Conservation (phyloP, 139 green algal species). For the Edaphochlamys debaryana region DNA sequence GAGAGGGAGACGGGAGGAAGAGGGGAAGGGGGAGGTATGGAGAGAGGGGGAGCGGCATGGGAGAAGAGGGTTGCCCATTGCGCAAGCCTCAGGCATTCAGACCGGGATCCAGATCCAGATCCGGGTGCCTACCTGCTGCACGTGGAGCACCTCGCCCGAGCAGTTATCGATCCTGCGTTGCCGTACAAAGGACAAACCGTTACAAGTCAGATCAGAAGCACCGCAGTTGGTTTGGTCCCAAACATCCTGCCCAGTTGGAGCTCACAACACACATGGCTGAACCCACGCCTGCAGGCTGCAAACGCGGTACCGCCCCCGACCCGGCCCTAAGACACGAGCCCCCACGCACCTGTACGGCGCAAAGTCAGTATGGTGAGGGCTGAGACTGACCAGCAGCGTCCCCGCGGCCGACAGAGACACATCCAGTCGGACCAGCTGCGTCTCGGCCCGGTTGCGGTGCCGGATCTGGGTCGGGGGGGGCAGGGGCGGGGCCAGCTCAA, state of each 20-base stretch:
- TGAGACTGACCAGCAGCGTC: constrained; percentile 57
- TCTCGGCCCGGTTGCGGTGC: constrained; percentile 69
- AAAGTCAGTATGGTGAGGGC: constrained; percentile 63
- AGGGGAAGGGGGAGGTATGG: no score
- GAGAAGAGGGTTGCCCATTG: no score
- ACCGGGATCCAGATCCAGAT: no score
- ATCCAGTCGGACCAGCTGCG: constrained; percentile 77
- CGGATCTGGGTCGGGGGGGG: constrained; percentile 31
- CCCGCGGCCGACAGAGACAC: constrained; percentile 44
- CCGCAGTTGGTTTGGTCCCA: not conserved
- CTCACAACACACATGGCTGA: no score
- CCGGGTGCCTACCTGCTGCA: constrained; percentile 62
- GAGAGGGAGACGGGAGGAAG: no score
- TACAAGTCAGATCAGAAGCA: not conserved
- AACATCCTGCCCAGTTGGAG: no score
- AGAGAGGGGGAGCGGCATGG: no score
- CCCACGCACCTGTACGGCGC: constrained; percentile 36
- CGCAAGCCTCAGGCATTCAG: no score
- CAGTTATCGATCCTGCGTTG: constrained; percentile 92
- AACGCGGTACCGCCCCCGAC: no score
- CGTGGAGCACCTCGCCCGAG: constrained; percentile 73
- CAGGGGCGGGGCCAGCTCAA: not conserved
- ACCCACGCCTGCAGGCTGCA: no score
- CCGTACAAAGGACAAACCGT: constrained; percentile 62
- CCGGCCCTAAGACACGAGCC: no score